Evolutionary conservation across 257 asterid genomes (phyloP).

Genomic region (Fraxinus quadrangulata): DNA sequence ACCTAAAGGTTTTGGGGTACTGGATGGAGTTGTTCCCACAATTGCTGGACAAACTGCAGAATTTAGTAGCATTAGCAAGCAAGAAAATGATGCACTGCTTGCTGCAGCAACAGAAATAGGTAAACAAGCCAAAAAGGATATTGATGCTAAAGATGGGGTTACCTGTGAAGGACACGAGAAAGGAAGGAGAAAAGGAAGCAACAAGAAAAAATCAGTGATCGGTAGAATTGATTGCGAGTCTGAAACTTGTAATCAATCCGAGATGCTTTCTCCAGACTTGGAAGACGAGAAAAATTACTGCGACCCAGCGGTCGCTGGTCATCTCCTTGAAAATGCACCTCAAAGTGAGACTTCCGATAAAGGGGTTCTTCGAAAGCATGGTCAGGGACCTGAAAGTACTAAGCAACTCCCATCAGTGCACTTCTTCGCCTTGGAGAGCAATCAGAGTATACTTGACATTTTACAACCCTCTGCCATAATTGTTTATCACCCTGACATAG

Average conservation of each 20-base stretch:
- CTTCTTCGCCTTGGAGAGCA: slow-evolving; percentile 86
- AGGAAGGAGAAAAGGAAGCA: slow-evolving; percentile 46
- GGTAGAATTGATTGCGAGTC: slow-evolving; percentile 43
- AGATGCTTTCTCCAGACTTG: slow-evolving; percentile 36
- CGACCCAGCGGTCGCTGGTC: slow-evolving; percentile 29
- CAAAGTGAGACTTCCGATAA: slow-evolving; percentile 35
- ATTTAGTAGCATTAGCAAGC: slow-evolving; percentile 73
- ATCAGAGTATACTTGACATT: slow-evolving; percentile 71
- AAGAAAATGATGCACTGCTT: slow-evolving; percentile 83
- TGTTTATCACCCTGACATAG: slow-evolving; percentile 86
- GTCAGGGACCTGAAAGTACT: slow-evolving; percentile 38
- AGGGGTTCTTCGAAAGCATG: slow-evolving; percentile 57
- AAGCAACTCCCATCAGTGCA: slow-evolving; percentile 61
- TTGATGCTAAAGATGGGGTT: slow-evolving; percentile 40
- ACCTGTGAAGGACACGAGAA: slow-evolving; percentile 39
- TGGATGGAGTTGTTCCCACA: slow-evolving; percentile 68
- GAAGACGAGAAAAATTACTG: slow-evolving; percentile 32
- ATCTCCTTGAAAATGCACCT: slow-evolving; percentile 34
- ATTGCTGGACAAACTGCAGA: slow-evolving; percentile 74
- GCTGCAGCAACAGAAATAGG: slow-evolving; percentile 77
- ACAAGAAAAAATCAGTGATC: slow-evolving; percentile 44
- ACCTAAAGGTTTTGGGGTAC: slow-evolving; percentile 89
- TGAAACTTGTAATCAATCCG: slow-evolving; percentile 44
- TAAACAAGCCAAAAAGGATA: slow-evolving; percentile 50
- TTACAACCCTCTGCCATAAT: slow-evolving; percentile 83